Conservation (phyloP, 2,329 filamentous ascomycete species). For the Trichoderma sp. region DNA sequence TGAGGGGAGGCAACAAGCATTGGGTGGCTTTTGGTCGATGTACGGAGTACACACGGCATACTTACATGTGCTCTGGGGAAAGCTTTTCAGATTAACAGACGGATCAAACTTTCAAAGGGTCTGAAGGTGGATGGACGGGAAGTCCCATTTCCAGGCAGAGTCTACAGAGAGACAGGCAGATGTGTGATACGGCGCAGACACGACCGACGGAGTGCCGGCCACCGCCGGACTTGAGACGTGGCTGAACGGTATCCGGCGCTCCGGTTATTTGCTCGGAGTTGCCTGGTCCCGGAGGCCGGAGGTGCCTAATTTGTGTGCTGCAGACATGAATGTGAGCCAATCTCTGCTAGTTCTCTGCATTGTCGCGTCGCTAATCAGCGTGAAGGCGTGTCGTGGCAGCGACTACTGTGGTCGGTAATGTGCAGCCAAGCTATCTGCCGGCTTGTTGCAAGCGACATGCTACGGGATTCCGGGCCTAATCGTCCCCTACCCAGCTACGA, state of each 20-base stretch:
- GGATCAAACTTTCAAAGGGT: background rate
- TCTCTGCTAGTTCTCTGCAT: background rate
- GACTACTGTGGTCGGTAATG: background rate
- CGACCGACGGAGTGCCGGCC: conserved; percentile 10
- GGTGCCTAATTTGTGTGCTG: background rate
- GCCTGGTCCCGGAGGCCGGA: conserved; percentile 13
- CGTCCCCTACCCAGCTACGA: conserved; percentile 6
- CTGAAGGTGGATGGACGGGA: background rate
- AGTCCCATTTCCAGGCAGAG: background rate
- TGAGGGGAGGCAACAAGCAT: background rate
- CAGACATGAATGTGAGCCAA: background rate
- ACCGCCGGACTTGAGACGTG: conserved; percentile 8
- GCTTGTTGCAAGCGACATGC: background rate
- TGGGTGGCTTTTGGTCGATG: background rate
- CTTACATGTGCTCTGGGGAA: background rate
- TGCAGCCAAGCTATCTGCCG: background rate
- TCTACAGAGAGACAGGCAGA: background rate
- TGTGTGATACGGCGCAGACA: background rate
- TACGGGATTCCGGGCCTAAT: background rate
- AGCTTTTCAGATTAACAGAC: background rate
- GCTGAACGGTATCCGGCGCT: conserved; percentile 11
- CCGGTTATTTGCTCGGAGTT: conserved; percentile 18
- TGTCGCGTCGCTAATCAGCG: background rate
- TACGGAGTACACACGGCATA: background rate
- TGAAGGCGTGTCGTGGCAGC: conserved; percentile 6